Percentiles rank a stretch among this genome's conserved stretches.
Conservation (phyloP, 2,329 filamentous ascomycete genomes). For the Magnaporthales sp. region DNA sequence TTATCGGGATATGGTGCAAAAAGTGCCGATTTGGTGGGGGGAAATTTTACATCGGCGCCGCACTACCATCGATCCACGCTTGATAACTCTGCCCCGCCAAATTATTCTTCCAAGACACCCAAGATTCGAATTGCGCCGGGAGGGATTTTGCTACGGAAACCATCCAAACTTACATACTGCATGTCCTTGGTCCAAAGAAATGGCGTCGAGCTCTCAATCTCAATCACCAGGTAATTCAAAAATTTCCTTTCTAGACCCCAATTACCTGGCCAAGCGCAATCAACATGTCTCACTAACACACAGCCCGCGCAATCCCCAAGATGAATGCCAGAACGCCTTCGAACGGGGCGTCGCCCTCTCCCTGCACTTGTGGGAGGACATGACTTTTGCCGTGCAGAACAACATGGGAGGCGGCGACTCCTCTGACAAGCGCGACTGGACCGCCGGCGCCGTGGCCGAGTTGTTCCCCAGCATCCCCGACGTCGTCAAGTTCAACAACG, state of each 20-base stretch:
- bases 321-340: conserved; percentile 56
- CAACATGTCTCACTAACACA: background rate
- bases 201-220: conserved; percentile 4
- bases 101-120: background rate
- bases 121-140: background rate
- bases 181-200: background rate
- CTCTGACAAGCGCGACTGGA: conserved; percentile 89
- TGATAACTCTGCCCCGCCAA: background rate
- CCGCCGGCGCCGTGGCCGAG: conserved; percentile 79
- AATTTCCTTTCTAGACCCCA: background rate
- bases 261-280: background rate
- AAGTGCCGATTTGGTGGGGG: background rate
- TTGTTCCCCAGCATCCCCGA: conserved; percentile 62
- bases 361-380: conserved; percentile 80
- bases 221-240: conserved; percentile 3
- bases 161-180: background rate
- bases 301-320: conserved; percentile 21
- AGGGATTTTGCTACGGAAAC: background rate
- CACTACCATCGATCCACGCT: background rate
- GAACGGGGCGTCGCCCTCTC: conserved; percentile 81
- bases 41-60: background rate
- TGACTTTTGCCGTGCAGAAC: conserved; percentile 79
- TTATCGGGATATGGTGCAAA: background rate
- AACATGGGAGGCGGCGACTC: conserved; percentile 81
- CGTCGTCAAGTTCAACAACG: conserved; percentile 15